These are phyloP conservation scores for Geotrichum phurueaensis DNA, from an alignment of 1,139 yeast genomes.

Conservation along the genomic window DNA sequence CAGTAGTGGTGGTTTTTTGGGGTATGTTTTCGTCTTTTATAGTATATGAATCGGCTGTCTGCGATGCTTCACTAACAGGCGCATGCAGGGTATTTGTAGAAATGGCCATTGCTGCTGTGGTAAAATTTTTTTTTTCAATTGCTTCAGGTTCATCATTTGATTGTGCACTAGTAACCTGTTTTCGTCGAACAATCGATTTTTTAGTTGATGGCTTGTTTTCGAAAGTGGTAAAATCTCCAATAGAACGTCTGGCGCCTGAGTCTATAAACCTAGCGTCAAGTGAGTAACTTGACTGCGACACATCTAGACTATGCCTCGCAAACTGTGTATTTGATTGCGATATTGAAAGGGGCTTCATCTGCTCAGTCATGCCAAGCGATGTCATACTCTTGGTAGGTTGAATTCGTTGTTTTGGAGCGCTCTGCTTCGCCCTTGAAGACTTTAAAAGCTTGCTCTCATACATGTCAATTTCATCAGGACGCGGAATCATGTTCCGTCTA, in stretches of 20 bases:
- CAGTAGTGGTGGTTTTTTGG: background rate
- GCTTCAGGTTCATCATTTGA: background rate
- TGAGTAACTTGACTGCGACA: background rate
- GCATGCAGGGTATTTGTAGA: background rate
- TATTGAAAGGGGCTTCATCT: background rate
- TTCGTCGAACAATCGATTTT: background rate
- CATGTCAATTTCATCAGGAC: constrained; percentile 23
- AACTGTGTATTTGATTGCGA: background rate
- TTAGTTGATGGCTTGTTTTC: background rate
- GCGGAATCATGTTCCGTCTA: constrained; percentile 20
- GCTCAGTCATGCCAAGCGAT: background rate
- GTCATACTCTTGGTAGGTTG: background rate
- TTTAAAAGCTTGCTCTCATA: constrained; percentile 5
- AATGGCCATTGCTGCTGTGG: background rate
- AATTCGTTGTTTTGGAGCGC: background rate
- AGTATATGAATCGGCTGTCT: background rate
- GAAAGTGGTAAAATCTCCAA: background rate
- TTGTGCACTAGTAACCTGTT: background rate
- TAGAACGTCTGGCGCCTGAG: background rate
- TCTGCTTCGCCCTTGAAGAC: background rate
- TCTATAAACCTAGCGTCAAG: background rate
- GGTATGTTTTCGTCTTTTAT: background rate
- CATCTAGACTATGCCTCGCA: background rate
- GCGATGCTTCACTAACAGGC: background rate
- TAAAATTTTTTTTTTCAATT: background rate